These are phyloP conservation scores for Talaromyces sp. DNA, from an alignment of 2,329 filamentous ascomycete genomes.

Conservation along the genomic window DNA sequence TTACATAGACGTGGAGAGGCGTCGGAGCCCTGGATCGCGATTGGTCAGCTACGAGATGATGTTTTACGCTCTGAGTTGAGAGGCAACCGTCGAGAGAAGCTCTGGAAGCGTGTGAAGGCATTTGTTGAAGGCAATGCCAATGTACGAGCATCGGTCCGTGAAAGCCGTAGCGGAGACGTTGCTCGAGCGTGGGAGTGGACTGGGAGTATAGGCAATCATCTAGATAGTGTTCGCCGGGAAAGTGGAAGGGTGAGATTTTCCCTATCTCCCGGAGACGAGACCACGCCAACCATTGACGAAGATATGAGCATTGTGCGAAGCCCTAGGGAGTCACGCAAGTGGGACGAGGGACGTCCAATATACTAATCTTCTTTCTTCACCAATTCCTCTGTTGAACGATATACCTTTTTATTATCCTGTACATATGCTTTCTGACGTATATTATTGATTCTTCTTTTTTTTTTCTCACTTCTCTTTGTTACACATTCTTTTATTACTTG, in stretches of 20 bases:
- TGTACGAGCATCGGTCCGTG: slow-evolving; percentile 72
- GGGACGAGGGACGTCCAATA: slow-evolving; percentile 44
- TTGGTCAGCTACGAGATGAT: slow-evolving; percentile 88
- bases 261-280: slow-evolving; percentile 23
- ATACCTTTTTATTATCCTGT: slow-evolving; percentile 3
- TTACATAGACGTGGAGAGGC: slow-evolving; percentile 65
- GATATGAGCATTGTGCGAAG: slow-evolving; percentile 23
- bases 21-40: slow-evolving; percentile 75
- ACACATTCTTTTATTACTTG: neutral
- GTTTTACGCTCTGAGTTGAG: slow-evolving; percentile 79
- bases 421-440: slow-evolving; percentile 17
- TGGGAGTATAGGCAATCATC: slow-evolving; percentile 54
- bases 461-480: neutral
- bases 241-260: slow-evolving; percentile 30
- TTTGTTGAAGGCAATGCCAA: slow-evolving; percentile 95
- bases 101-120: slow-evolving; percentile 79
- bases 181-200: slow-evolving; percentile 68
- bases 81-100: slow-evolving; percentile 67
- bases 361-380: slow-evolving; percentile 29
- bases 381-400: neutral
- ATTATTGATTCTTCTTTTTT: slow-evolving; percentile 13
- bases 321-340: slow-evolving; percentile 31
- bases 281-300: slow-evolving; percentile 17
- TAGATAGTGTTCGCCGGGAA: slow-evolving; percentile 33
- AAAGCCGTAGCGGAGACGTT: slow-evolving; percentile 54